A percentile compares a stretch with the other conserved stretches of the same genome.
These are phyloP conservation scores for Fomitiporia mediterranea DNA, from an alignment of 1,284 basidiomycete genomes.

Conservation along the genomic window DNA sequence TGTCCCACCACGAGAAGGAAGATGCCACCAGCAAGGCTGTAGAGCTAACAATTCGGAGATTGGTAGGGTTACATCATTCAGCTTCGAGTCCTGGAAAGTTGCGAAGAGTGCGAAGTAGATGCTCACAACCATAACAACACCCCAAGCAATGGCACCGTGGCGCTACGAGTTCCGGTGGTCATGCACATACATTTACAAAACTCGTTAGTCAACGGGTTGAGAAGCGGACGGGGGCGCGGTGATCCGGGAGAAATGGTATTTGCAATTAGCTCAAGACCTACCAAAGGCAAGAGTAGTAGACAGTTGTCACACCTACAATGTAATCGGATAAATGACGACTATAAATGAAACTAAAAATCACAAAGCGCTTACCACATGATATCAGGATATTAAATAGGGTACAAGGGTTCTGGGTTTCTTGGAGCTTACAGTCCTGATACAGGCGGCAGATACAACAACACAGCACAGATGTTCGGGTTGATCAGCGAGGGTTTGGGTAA, in stretches of 20 bases:
- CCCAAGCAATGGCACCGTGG: constrained; percentile 74
- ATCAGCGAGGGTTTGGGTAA: background rate
- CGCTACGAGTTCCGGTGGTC: constrained; percentile 37
- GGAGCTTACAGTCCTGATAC: background rate
- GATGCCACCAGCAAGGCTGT: constrained; percentile 65
- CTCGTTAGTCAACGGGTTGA: too few relatives aligned
- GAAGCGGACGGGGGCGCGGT: background rate
- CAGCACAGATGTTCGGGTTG: background rate
- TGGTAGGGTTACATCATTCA: background rate
- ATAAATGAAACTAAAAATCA: background rate
- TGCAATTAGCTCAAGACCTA: constrained; percentile 31
- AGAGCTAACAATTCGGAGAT: constrained; percentile 37
- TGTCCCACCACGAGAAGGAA: constrained; percentile 63
- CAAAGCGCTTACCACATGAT: constrained; percentile 17
- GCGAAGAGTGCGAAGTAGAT: constrained; percentile 7
- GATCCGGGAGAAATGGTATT: background rate
- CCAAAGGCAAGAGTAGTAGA: constrained; percentile 62
- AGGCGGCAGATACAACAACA: background rate
- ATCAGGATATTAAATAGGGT: background rate
- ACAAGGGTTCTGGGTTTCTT: background rate
- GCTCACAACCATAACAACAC: constrained; percentile 56
- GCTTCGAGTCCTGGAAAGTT: background rate
- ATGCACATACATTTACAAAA: constrained; percentile 20
- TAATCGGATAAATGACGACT: background rate
- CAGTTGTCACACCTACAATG: constrained; percentile 66